phyloP scores from a whole-genome alignment of 2,329 filamentous ascomycete genomes.

The Chaetomiaceae sp. region DNA sequence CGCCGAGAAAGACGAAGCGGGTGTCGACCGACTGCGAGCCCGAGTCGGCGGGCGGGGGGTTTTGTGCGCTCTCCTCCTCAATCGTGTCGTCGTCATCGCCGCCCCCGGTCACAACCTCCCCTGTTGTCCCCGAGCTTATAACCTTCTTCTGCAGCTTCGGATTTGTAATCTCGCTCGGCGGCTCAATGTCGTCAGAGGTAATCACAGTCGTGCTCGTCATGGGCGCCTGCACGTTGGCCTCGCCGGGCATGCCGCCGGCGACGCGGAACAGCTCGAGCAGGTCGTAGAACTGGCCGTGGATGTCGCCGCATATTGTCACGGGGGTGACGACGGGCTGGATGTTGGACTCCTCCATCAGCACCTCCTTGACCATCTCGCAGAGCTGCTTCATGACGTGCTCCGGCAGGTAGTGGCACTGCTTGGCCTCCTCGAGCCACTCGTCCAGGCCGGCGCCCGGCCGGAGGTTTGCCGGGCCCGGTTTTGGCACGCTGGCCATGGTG shows the following conservation, averaged over 20 bases:
- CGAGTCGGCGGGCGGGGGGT: slow-evolving; percentile 34
- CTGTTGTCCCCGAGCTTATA: slow-evolving; percentile 54
- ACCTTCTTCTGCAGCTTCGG: slow-evolving; percentile 85
- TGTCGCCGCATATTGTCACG: slow-evolving; percentile 95
- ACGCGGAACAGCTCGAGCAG: slow-evolving; percentile 94
- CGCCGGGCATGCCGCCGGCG: slow-evolving; percentile 91
- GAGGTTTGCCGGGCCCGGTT: slow-evolving; percentile 85
- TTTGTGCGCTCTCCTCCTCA: slow-evolving; percentile 42
- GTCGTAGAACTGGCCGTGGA: slow-evolving; percentile 98
- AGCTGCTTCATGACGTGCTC: slow-evolving; percentile 97
- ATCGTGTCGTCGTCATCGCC: slow-evolving; percentile 36
- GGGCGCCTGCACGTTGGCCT: slow-evolving; percentile 64
- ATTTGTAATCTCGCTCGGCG: slow-evolving; percentile 81
- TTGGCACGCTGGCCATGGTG: slow-evolving; percentile 59
- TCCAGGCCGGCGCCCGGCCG: slow-evolving; percentile 80
- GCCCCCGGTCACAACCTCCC: slow-evolving; percentile 46
- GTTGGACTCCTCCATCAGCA: slow-evolving; percentile 98
- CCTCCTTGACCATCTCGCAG: slow-evolving; percentile 98
- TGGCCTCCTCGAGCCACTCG: slow-evolving; percentile 95
- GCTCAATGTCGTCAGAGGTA: slow-evolving; percentile 86
- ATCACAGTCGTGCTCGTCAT: slow-evolving; percentile 70
- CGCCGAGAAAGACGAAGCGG: slow-evolving; percentile 64
- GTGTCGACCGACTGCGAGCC: slow-evolving; percentile 48
- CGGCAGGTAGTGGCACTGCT: slow-evolving; percentile 94
- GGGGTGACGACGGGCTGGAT: slow-evolving; percentile 97